phyloP scores from a whole-genome alignment of 2,329 filamentous ascomycete genomes.

The Piedraia hortae region DNA sequence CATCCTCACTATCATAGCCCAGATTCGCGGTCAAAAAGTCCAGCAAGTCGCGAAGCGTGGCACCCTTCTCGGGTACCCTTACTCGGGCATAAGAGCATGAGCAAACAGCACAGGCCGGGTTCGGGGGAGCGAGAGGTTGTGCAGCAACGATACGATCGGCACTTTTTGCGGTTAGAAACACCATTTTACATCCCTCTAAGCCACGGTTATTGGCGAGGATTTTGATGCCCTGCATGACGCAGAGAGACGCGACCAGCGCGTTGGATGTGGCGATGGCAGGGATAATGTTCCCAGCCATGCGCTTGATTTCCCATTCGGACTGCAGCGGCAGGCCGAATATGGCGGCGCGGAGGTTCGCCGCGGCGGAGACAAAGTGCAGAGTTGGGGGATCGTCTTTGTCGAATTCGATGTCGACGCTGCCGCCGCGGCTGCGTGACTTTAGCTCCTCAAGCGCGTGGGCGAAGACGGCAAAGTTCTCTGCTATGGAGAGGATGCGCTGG shows the following conservation, averaged over 20 bases:
- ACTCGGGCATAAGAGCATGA: constrained; percentile 10
- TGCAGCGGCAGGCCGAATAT: constrained; percentile 74
- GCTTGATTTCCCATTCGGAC: constrained; percentile 87
- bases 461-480: constrained; percentile 69
- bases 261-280: constrained; percentile 96
- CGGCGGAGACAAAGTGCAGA: constrained; percentile 75
- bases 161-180: constrained; percentile 47
- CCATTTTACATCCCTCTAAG: constrained; percentile 31
- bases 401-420: constrained; percentile 43
- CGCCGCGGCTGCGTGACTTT: constrained; percentile 39
- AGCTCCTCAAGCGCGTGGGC: constrained; percentile 56
- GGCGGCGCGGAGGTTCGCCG: constrained; percentile 64
- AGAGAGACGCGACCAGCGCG: constrained; percentile 78
- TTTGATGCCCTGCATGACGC: constrained; percentile 79
- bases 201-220: constrained; percentile 25
- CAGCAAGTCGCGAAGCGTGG: constrained; percentile 44
- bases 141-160: constrained; percentile 30
- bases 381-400: constrained; percentile 95
- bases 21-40: constrained; percentile 44
- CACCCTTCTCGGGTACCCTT: constrained; percentile 25
- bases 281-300: constrained; percentile 98
- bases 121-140: constrained; percentile 33
- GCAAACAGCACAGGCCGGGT: constrained; percentile 63
- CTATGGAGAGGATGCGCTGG: constrained; percentile 53
- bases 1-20: constrained; percentile 41